Base-by-base conservation (phyloP, 2,329 filamentous ascomycete genomes). In the Botrytis hyacinthi region DNA sequence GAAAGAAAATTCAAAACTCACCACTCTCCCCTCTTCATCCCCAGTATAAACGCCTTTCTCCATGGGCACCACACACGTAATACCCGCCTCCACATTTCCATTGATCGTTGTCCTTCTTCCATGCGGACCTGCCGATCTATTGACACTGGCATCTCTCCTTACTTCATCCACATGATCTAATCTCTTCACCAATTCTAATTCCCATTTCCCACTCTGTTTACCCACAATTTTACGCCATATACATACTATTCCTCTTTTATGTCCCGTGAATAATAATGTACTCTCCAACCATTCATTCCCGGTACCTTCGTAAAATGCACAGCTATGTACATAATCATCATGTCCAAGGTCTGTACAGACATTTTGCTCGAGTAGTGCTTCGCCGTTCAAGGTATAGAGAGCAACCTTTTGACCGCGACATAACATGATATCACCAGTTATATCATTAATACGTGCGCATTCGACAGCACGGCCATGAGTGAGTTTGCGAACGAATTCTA, bases 291-390 rank as follows among this genome's bases (percentile, higher is more conserved):
- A 98, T 83, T 98, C 96, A 78, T 94, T 96, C 3, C 91, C 92
- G 0, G 90, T 95, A 0, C 95, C 95, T 81, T 98, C 95, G 83
- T 98, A 98, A 82, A 97, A 97, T 4, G 95, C 93, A 76, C 94
- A 96, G 1, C 92, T 90, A 67, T 93, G 87, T 3, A 98, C 90
- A 48, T 87, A 90, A 80, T 98, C 95, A 37, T 95, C 93, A 16
- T 87, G 85, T 46, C 71, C 71, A 16, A 68, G 18, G 7, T 85
- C 83, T 29, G 89, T 87, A 78, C 93, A 96, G 0, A 97, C 88
- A 51, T 92, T 91, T 81, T 97, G 93, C 73, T 96, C 90, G 0
- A 98, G 85, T 2, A 99, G 85, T 0, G 95, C 82, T 10, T 92
- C 89, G 5, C 96, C 96, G 78, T 99, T 99, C 54, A 99, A 87